phyloP scores from a whole-genome alignment of 2,329 filamentous ascomycete species.

The Aspergillus proliferans region DNA sequence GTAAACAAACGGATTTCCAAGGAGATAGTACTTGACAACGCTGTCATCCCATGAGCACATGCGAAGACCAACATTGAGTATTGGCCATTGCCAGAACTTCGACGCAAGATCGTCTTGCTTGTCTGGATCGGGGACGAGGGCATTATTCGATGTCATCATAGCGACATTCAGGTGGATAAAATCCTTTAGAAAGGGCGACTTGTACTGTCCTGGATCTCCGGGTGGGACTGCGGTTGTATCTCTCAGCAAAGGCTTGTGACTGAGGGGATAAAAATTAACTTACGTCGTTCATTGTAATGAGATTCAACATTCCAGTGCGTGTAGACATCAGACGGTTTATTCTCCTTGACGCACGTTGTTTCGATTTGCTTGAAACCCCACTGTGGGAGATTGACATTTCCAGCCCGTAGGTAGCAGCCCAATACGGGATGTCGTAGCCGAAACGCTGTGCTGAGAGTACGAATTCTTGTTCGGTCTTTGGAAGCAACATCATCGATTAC shows the following conservation, averaged over 20 bases:
- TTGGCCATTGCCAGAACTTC: constrained; percentile 96
- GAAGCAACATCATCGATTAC: constrained; percentile 86
- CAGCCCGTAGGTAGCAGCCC: constrained; percentile 89
- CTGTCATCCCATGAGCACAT: constrained; percentile 99
- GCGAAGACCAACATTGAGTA: constrained; percentile 87
- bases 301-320: constrained; percentile 99
- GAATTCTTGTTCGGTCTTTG: constrained; percentile 73
- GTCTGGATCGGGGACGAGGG: constrained; percentile 91
- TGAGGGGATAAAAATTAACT: constrained; percentile 53
- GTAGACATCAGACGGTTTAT: constrained; percentile 86
- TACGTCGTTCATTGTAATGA: constrained; percentile 87
- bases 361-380: constrained; percentile 99
- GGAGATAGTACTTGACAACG: constrained; percentile 95
- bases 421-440: constrained; percentile 74
- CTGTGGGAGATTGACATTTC: constrained; percentile 92
- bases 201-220: constrained; percentile 84
- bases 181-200: constrained; percentile 94
- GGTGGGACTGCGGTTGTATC: constrained; percentile 59
- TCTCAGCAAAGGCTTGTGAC: not conserved
- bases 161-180: constrained; percentile 97
- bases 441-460: constrained; percentile 90
- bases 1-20: constrained; percentile 93
- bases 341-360: constrained; percentile 87
- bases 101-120: constrained; percentile 98
- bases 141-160: constrained; percentile 99